These are phyloP conservation scores for Trichothecium roseum DNA, from an alignment of 2,329 filamentous ascomycete species.

Conservation along the genomic window DNA sequence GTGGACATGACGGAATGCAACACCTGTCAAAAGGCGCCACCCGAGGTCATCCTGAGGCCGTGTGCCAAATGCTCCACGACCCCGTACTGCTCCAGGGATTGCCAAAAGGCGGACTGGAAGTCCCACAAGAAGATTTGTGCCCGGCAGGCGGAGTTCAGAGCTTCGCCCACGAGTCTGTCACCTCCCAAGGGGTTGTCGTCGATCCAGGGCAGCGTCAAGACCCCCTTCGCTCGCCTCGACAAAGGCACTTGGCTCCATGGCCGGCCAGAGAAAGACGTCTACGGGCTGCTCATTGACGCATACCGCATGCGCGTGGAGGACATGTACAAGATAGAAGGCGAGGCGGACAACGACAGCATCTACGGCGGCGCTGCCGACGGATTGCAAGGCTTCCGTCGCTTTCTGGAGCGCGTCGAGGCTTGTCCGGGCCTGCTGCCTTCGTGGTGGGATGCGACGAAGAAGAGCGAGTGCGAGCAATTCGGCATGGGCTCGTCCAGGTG, in stretches of 20 bases:
- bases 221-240: conserved; percentile 29
- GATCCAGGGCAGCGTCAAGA: conserved; percentile 13
- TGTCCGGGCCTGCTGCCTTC: conserved; percentile 23
- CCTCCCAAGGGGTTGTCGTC: conserved; percentile 20
- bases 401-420: conserved; percentile 18
- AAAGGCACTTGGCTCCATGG: conserved; percentile 30
- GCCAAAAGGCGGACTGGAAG: conserved; percentile 41
- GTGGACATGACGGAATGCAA: too few relatives aligned
- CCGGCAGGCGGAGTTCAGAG: conserved; percentile 8
- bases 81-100: conserved; percentile 40
- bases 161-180: neutral
- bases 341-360: conserved; percentile 16
- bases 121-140: conserved; percentile 33
- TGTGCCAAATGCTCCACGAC: conserved; percentile 37
- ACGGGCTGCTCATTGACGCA: conserved; percentile 32
- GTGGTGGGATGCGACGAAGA: conserved; percentile 33
- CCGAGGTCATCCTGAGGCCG: conserved; percentile 18
- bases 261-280: conserved; percentile 32
- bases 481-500: conserved; percentile 18
- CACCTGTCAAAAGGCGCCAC: conserved; percentile 17
- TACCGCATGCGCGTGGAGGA: conserved; percentile 38
- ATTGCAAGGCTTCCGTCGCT: conserved; percentile 23
- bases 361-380: conserved; percentile 14
- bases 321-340: conserved; percentile 15
- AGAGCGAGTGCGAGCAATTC: conserved; percentile 22